A percentile compares a stretch with the other conserved stretches of the same genome.
These are phyloP conservation scores for Cavenderia fasciculata DNA, from an alignment of 78 protist species.

Conservation along the genomic window DNA sequence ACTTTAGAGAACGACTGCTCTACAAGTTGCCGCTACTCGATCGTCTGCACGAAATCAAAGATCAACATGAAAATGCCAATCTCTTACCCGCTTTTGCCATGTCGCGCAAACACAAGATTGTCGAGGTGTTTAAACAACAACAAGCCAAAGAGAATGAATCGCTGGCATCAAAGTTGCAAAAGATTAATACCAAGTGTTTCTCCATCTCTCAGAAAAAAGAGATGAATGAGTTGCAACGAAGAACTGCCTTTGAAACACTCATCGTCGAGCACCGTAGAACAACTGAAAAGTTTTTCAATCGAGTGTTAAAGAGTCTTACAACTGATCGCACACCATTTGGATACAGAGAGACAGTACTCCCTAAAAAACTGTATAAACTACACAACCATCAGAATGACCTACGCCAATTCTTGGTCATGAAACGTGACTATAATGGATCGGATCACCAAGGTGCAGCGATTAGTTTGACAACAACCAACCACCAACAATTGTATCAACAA, in stretches of 20 bases:
- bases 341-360: not conserved
- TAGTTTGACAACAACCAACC: no score
- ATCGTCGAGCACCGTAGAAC: not conserved
- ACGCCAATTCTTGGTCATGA: slow-evolving; percentile 21
- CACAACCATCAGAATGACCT: slow-evolving; percentile 14
- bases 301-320: not conserved
- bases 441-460: slow-evolving; percentile 62
- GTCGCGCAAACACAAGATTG: slow-evolving; percentile 46
- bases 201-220: slow-evolving; percentile 39
- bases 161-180: not conserved
- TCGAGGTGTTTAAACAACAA: not conserved
- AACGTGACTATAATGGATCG: slow-evolving; percentile 49
- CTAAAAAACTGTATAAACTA: slow-evolving; percentile 18
- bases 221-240: slow-evolving; percentile 32
- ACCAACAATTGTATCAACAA: not conserved
- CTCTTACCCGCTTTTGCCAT: slow-evolving; percentile 22
- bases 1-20: slow-evolving; percentile 40
- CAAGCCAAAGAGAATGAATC: not conserved
- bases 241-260: not conserved
- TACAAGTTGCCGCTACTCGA: slow-evolving; percentile 47
- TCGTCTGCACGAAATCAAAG: slow-evolving; percentile 53
- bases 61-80: slow-evolving; percentile 38
- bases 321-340: slow-evolving; percentile 17
- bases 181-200: slow-evolving; percentile 27
- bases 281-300: not conserved